These are phyloP conservation scores for Metarhizium brunneum DNA, from an alignment of 2,329 filamentous ascomycete genomes.

Conservation along the genomic window DNA sequence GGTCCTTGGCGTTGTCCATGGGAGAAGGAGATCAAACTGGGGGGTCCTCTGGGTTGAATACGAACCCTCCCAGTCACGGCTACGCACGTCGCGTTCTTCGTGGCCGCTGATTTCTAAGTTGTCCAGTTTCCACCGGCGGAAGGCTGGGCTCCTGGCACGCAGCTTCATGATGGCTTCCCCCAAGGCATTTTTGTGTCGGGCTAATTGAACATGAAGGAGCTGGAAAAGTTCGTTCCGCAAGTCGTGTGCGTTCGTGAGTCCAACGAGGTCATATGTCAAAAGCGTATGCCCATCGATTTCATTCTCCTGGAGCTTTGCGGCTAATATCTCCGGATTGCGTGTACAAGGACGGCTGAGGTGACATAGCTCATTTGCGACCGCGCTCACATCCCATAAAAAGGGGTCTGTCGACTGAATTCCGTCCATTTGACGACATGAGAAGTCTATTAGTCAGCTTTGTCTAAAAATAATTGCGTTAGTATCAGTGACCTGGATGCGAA, in stretches of 20 bases:
- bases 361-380: constrained; percentile 59
- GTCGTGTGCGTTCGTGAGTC: constrained; percentile 16
- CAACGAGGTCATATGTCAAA: constrained; percentile 44
- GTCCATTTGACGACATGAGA: constrained; percentile 16
- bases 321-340: constrained; percentile 39
- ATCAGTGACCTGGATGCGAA: neutral
- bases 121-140: constrained; percentile 22
- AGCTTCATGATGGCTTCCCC: constrained; percentile 48
- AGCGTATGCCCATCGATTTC: constrained; percentile 57
- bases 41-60: neutral
- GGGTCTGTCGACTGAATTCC: constrained; percentile 45
- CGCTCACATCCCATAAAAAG: constrained; percentile 62
- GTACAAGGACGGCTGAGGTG: constrained; percentile 40
- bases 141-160: constrained; percentile 40
- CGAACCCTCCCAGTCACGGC: neutral
- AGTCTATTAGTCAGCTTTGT: neutral
- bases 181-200: constrained; percentile 50
- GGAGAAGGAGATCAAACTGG: neutral
- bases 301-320: constrained; percentile 47
- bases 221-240: constrained; percentile 37
- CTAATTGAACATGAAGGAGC: constrained; percentile 46
- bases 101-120: constrained; percentile 1
- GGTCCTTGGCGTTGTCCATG: neutral
- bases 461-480: neutral
- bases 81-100: neutral